phyloP scores from a whole-genome alignment of 306 rosid genomes.

The Medicago lupulina region DNA sequence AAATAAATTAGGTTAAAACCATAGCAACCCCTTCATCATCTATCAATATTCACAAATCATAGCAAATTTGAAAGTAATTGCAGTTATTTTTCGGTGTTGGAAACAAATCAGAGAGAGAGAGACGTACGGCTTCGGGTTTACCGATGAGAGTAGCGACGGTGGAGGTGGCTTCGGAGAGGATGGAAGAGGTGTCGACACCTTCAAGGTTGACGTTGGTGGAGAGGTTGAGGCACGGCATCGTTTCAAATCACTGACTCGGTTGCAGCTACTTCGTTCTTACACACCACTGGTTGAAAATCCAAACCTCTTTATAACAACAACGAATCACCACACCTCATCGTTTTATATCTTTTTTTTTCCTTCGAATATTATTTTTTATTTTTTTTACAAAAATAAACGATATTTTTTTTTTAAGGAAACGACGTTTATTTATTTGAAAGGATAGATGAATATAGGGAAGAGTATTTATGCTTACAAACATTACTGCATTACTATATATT shows the following conservation, averaged over 20 bases:
- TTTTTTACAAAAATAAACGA: too few relatives aligned
- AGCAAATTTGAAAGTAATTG: not conserved
- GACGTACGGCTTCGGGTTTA: slow-evolving; percentile 78
- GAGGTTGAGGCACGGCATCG: slow-evolving; percentile 92
- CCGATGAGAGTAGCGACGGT: slow-evolving; percentile 72
- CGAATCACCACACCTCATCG: too few relatives aligned
- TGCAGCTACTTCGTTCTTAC: not conserved
- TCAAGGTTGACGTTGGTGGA: slow-evolving; percentile 79
- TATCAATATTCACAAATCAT: not conserved
- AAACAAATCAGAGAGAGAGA: slow-evolving; percentile 1
- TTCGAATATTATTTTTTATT: too few relatives aligned
- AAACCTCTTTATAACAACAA: not conserved
- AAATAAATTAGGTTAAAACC: not conserved
- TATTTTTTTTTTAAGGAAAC: too few relatives aligned
- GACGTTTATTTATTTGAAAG: too few relatives aligned
- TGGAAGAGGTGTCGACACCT: slow-evolving; percentile 83
- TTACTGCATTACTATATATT: too few relatives aligned
- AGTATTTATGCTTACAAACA: too few relatives aligned
- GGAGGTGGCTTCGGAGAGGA: slow-evolving; percentile 93
- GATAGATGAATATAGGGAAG: too few relatives aligned
- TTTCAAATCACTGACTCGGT: slow-evolving; percentile 15
- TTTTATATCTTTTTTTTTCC: not conserved
- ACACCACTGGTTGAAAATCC: not conserved
- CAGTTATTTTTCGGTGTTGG: not conserved
- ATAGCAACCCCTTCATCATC: not conserved